Base-by-base conservation (phyloP, 352 stramenopile species). In the Phytophthora litchii region DNA sequence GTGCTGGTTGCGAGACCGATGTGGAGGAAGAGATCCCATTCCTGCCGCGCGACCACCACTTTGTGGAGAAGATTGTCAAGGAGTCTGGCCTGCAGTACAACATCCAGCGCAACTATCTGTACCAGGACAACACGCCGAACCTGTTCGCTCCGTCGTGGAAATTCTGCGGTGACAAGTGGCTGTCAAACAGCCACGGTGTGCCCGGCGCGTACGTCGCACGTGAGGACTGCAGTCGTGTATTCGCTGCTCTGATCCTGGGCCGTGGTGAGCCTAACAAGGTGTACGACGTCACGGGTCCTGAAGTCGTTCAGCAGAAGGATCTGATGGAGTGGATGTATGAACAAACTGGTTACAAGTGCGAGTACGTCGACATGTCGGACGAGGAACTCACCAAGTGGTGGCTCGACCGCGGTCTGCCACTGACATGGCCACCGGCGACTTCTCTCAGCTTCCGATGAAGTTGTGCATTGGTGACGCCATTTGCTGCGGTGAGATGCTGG, bases 41-140 rank as follows among this genome's bases (percentile, higher is more conserved):
- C 16, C 44, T 75, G 17, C 66, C 61, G 2, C 61, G 38, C 5
- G 66, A 75, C 44, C 61, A 75, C 49, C 60, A 71, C 16, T 67
- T 65, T 13, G 40, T 55, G 0, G 60, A 75, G 46, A 43, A 71
- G 29, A 17, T 60, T 7, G 32, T 65, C n/a, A 61, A 65, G 20
- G 34, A 52, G 35, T 75, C 51, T 3, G 67, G 67, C 4, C 53
- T 76, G 6, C 46, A 63, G 19, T 76, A 64, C 57, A 75, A 67
- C 43, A 75, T 77, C 48, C 68, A 77, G n/a, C 68, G 68, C 32
- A 71, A 77, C 43, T 77, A 34, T 20, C 20, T 77, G 40, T 72
- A 74, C 60, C 58, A 61, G 43, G 50, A 77, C 64, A 74, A 77
- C 56, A 74, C 54, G 7, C 68, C 68, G 0, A 48, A 3, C 6